A percentile compares a stretch with the other conserved stretches of the same genome.
These are phyloP conservation scores for Annulohypoxylon moriforme DNA, from an alignment of 495 filamentous ascomycete genomes.

Conservation along the genomic window DNA sequence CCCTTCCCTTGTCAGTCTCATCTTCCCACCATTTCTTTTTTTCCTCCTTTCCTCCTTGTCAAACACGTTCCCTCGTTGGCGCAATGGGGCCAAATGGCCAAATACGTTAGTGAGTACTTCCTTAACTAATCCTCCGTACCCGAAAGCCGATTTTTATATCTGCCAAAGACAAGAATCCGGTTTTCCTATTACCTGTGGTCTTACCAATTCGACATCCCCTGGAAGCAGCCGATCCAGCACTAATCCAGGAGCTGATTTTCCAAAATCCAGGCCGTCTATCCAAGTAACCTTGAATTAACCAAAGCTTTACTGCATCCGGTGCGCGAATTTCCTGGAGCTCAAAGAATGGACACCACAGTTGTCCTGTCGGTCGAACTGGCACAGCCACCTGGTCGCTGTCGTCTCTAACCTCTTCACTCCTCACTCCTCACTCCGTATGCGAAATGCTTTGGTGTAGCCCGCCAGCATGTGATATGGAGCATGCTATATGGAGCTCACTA, in stretches of 20 bases:
- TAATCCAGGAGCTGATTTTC: slow-evolving; percentile 11
- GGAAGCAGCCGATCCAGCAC: background rate
- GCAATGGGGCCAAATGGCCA: background rate
- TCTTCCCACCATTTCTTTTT: background rate
- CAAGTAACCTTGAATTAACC: background rate
- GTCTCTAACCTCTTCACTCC: background rate
- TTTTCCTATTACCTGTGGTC: slow-evolving; percentile 22
- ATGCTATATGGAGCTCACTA: slow-evolving; percentile 9
- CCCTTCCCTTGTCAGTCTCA: slow-evolving; percentile 16
- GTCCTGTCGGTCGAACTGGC: slow-evolving; percentile 10
- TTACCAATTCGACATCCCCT: slow-evolving; percentile 1
- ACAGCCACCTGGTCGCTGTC: slow-evolving; percentile 11
- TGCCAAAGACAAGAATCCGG: slow-evolving; percentile 23
- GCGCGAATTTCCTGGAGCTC: slow-evolving; percentile 45
- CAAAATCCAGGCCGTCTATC: slow-evolving; percentile 3
- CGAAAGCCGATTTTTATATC: slow-evolving; percentile 17
- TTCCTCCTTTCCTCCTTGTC: background rate
- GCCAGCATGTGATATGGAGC: slow-evolving; percentile 32
- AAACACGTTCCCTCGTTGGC: slow-evolving; percentile 4
- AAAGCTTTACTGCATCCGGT: slow-evolving; percentile 44
- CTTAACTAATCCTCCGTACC: slow-evolving; percentile 30
- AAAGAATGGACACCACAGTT: slow-evolving; percentile 10
- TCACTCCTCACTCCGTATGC: background rate
- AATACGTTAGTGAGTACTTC: slow-evolving; percentile 22
- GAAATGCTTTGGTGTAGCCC: background rate